Percentiles rank a stretch among this genome's conserved stretches.
phyloP scores from a whole-genome alignment of 257 asterid genomes.

The Solanum ossicruentum region DNA sequence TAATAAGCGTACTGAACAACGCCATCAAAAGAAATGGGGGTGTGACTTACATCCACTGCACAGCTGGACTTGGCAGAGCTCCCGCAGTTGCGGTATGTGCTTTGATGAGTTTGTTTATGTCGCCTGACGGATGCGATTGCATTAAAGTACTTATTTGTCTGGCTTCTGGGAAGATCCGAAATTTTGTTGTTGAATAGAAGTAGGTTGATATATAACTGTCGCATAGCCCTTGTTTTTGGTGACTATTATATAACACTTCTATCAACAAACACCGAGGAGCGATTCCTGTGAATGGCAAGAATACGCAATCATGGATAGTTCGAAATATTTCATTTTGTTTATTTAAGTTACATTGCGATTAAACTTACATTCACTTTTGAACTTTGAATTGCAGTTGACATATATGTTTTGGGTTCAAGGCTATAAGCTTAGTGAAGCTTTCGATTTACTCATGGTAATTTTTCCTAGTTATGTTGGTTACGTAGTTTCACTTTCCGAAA shows the following conservation, averaged over 20 bases:
- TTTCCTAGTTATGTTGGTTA: neutral
- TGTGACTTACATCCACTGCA: slow-evolving; percentile 84
- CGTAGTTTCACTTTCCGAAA: neutral
- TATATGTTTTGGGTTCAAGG: slow-evolving; percentile 96
- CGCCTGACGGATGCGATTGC: neutral
- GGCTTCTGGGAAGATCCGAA: neutral
- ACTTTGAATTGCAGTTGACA: slow-evolving; percentile 52
- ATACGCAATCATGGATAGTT: neutral
- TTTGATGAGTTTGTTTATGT: slow-evolving; percentile 5
- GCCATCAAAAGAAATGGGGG: slow-evolving; percentile 71
- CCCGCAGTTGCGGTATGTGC: slow-evolving; percentile 73
- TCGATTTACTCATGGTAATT: slow-evolving; percentile 56
- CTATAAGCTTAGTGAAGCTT: slow-evolving; percentile 60
- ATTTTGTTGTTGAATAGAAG: neutral
- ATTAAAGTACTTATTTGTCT: neutral
- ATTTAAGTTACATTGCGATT: neutral
- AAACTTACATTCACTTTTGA: neutral
- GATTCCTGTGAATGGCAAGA: too few relatives aligned
- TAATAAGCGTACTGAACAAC: slow-evolving; percentile 62
- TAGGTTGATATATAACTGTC: neutral
- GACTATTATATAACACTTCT: neutral
- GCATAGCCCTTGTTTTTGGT: neutral
- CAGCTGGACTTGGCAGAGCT: slow-evolving; percentile 98
- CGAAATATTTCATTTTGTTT: neutral
- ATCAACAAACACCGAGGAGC: neutral